These are phyloP conservation scores for Karstenula rhodostoma DNA, from an alignment of 2,329 filamentous ascomycete genomes.

Conservation along the genomic window DNA sequence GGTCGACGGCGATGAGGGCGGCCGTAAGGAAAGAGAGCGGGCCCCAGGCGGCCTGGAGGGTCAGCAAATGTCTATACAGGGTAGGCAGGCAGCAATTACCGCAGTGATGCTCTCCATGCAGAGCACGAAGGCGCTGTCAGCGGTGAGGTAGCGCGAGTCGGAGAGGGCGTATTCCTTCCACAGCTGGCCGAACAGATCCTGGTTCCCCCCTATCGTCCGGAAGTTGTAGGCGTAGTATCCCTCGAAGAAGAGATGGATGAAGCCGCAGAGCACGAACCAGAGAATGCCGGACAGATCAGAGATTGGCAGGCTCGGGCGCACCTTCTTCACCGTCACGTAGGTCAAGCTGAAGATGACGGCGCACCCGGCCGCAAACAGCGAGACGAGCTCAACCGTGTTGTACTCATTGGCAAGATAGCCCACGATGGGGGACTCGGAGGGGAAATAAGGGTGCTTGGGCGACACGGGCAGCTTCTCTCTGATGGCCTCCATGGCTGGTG, in stretches of 20 bases:
- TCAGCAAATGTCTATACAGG: conserved; percentile 13
- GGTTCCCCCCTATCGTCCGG: conserved; percentile 68
- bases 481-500: conserved; percentile 14
- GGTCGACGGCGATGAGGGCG: conserved; percentile 61
- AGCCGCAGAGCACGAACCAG: conserved; percentile 80
- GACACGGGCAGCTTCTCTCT: conserved; percentile 4
- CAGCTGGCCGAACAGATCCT: conserved; percentile 80
- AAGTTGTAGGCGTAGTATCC: conserved; percentile 82
- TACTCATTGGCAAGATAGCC: conserved; percentile 73
- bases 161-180: conserved; percentile 94
- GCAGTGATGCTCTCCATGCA: conserved; percentile 85
- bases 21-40: conserved; percentile 67
- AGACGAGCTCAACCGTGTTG: conserved; percentile 66
- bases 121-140: conserved; percentile 79
- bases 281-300: conserved; percentile 68
- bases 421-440: conserved; percentile 67
- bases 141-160: conserved; percentile 85
- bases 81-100: conserved; percentile 57
- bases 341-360: conserved; percentile 65
- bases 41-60: conserved; percentile 64
- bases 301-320: conserved; percentile 61
- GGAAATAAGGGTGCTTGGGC: conserved; percentile 74
- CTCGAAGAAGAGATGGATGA: conserved; percentile 83
- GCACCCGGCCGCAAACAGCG: conserved; percentile 66
- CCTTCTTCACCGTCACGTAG: conserved; percentile 60